A percentile compares a stretch with the other conserved stretches of the same genome.
Conservation (phyloP, 176 grass and related monocot species). For the Oryza brachyantha region DNA sequence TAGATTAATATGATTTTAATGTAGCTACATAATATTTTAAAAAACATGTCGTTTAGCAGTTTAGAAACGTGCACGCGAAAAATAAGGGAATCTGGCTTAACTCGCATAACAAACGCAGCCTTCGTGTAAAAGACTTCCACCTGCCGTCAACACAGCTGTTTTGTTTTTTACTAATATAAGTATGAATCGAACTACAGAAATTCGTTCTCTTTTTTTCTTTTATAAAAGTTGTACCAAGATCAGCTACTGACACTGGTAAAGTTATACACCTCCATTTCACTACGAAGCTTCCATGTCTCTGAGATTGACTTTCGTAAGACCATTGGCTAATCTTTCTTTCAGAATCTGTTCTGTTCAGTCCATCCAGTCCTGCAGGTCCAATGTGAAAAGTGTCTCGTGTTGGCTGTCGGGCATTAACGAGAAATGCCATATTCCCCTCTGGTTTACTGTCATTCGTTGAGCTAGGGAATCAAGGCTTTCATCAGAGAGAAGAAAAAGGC, state of each 20-base stretch:
- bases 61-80: no score
- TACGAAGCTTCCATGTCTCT: constrained; percentile 8
- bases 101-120: no score
- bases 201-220: background rate
- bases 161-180: background rate
- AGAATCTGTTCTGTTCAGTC: constrained; percentile 25
- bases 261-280: background rate
- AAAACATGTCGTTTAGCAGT: no score
- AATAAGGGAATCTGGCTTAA: no score
- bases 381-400: background rate
- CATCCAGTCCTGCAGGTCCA: background rate
- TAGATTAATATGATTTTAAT: no score
- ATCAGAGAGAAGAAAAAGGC: constrained; percentile 18
- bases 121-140: background rate
- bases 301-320: constrained; percentile 1
- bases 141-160: background rate
- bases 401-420: constrained; percentile 34
- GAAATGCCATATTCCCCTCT: constrained; percentile 17
- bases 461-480: constrained; percentile 12
- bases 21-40: no score
- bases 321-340: background rate
- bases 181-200: background rate
- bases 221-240: background rate
- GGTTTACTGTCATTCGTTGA: background rate
- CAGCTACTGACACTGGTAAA: background rate